phyloP scores from a whole-genome alignment of 2,329 filamentous ascomycete species.

The Cordyceps cateniannulata region DNA sequence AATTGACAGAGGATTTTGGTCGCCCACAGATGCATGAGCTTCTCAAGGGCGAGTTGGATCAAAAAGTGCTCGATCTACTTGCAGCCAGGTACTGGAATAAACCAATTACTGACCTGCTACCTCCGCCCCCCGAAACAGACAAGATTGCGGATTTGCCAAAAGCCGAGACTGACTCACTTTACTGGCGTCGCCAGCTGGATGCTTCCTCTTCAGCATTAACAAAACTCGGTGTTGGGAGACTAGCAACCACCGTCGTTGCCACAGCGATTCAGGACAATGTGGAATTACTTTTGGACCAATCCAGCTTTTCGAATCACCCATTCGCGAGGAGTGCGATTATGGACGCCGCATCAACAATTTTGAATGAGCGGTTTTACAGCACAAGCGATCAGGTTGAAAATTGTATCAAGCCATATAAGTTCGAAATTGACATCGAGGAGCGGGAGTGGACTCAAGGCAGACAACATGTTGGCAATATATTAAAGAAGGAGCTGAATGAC shows the following conservation, averaged over 20 bases:
- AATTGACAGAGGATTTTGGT: slow-evolving; percentile 84
- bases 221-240: slow-evolving; percentile 84
- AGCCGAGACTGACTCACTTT: slow-evolving; percentile 74
- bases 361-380: slow-evolving; percentile 93
- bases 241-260: slow-evolving; percentile 88
- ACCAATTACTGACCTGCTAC: slow-evolving; percentile 76
- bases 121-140: slow-evolving; percentile 60
- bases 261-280: slow-evolving; percentile 81
- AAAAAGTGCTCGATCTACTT: slow-evolving; percentile 86
- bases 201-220: slow-evolving; percentile 85
- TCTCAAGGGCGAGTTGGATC: slow-evolving; percentile 86
- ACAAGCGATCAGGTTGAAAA: slow-evolving; percentile 98
- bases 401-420: slow-evolving; percentile 98
- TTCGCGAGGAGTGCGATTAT: slow-evolving; percentile 90
- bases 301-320: slow-evolving; percentile 83
- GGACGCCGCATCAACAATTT: slow-evolving; percentile 80
- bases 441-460: slow-evolving; percentile 81
- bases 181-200: slow-evolving; percentile 93
- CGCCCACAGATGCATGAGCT: slow-evolving; percentile 82
- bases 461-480: slow-evolving; percentile 70
- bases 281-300: slow-evolving; percentile 68
- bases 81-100: slow-evolving; percentile 97
- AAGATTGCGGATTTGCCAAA: slow-evolving; percentile 73
- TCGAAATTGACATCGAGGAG: slow-evolving; percentile 90
- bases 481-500: slow-evolving; percentile 83